These are phyloP conservation scores for Cutaneotrichosporon sp. DNA, from an alignment of 1,284 basidiomycete genomes.

Conservation along the genomic window DNA sequence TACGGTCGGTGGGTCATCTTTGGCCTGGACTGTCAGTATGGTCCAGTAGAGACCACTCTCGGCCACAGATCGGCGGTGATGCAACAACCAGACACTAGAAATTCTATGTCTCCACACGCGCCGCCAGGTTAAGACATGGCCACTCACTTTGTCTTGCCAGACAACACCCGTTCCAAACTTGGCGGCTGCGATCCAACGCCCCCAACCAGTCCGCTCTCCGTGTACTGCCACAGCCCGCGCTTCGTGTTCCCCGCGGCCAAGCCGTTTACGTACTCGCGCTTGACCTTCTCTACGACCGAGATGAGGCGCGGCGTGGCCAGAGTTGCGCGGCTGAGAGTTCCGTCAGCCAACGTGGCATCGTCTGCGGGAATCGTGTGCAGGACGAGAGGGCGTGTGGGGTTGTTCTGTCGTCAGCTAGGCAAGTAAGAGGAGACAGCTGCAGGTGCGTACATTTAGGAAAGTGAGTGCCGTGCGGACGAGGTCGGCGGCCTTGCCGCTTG, in stretches of 20 bases:
- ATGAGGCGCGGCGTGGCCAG: conserved; percentile 62
- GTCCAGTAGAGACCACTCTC: too few species aligned
- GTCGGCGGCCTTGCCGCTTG: conserved; percentile 58
- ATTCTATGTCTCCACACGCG: too few species aligned
- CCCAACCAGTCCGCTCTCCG: conserved; percentile 58
- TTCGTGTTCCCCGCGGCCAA: conserved; percentile 20
- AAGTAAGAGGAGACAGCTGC: conserved; percentile 1
- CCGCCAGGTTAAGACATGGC: too few species aligned
- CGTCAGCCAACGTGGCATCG: too few species aligned
- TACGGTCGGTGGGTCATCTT: conserved; percentile 63
- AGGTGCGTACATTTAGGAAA: conserved; percentile 55
- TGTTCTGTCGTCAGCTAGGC: conserved; percentile 50
- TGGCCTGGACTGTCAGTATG: conserved; percentile 55
- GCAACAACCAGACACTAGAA: too few species aligned
- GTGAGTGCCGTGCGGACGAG: conserved; percentile 61
- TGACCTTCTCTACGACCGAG: conserved; percentile 75
- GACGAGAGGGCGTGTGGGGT: conserved; percentile 56
- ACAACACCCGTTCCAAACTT: conserved; percentile 34
- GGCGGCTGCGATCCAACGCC: conserved; percentile 38
- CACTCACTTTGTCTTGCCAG: conserved; percentile 60
- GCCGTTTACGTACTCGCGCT: conserved; percentile 59
- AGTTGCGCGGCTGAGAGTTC: conserved; percentile 46
- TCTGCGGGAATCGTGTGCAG: conserved; percentile 71
- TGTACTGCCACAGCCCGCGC: conserved; percentile 69
- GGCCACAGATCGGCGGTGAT: too few species aligned